phyloP scores from a whole-genome alignment of 2,329 filamentous ascomycete genomes.

The Cryphonectria radicalis region DNA sequence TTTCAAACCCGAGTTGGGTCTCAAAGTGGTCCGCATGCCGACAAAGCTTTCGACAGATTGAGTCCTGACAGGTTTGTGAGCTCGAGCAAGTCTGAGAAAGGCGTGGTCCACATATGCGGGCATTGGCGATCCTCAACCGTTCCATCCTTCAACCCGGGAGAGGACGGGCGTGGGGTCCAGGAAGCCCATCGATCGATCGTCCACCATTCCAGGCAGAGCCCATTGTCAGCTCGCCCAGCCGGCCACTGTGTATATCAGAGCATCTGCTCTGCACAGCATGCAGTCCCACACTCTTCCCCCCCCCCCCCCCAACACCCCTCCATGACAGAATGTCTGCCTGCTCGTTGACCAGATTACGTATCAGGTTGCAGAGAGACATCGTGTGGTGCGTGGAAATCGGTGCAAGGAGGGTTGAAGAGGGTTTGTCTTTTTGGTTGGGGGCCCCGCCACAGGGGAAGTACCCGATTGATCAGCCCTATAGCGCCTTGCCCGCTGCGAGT shows the following conservation, averaged over 20 bases:
- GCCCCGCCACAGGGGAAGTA: neutral
- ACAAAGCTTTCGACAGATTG: neutral
- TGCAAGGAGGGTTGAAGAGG: neutral
- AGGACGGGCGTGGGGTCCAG: neutral
- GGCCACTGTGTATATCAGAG: neutral
- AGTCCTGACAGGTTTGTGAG: neutral
- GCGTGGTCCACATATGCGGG: neutral
- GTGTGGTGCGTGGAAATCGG: neutral
- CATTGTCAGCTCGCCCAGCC: neutral
- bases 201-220: neutral
- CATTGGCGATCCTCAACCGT: neutral
- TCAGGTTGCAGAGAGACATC: neutral
- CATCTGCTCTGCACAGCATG: neutral
- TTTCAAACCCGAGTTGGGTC: neutral
- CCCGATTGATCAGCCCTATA: conserved; percentile 19
- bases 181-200: neutral
- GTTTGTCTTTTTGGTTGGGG: neutral
- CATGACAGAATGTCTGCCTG: neutral
- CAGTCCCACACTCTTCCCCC: neutral
- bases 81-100: neutral
- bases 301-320: no score
- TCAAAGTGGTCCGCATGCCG: neutral
- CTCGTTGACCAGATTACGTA: neutral
- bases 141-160: neutral
- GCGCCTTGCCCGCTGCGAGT: neutral